These are phyloP conservation scores for Talaromyces nanjingensis DNA, from an alignment of 495 filamentous ascomycete species.

Conservation along the genomic window DNA sequence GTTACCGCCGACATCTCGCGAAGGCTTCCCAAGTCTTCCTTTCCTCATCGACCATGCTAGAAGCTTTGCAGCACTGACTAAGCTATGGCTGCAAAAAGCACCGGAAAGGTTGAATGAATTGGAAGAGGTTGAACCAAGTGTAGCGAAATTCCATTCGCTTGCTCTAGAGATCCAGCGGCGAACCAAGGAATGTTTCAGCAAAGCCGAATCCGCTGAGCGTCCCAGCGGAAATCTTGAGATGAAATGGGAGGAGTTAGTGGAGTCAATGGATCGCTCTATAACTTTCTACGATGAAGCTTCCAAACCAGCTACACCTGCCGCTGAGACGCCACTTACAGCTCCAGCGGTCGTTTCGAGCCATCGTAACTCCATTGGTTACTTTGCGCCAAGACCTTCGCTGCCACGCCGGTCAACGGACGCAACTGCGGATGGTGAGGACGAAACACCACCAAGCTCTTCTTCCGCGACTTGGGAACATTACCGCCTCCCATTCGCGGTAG, in stretches of 20 bases:
- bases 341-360: conserved; percentile 29
- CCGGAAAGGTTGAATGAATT: conserved; percentile 28
- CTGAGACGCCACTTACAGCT: conserved; percentile 31
- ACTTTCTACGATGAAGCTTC: conserved; percentile 38
- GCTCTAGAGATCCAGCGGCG: conserved; percentile 67
- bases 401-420: conserved; percentile 38
- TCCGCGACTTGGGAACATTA: conserved; percentile 45
- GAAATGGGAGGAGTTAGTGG: conserved; percentile 68
- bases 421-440: conserved; percentile 32
- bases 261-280: conserved; percentile 53
- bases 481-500: conserved; percentile 34
- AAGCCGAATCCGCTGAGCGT: conserved; percentile 65
- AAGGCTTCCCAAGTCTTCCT: conserved; percentile 91
- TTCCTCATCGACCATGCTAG: conserved; percentile 89
- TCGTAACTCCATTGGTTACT: conserved; percentile 40
- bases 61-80: conserved; percentile 81
- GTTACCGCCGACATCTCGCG: conserved; percentile 71
- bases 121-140: conserved; percentile 30
- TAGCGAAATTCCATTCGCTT: conserved; percentile 63
- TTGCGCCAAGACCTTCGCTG: conserved; percentile 30
- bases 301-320: conserved; percentile 34
- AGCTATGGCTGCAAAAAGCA: conserved; percentile 71
- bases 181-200: conserved; percentile 61
- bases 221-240: conserved; percentile 52
- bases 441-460: conserved; percentile 46